Base-by-base conservation (phyloP, 176 grass and related monocot genomes). In the Oryza coarctata region DNA sequence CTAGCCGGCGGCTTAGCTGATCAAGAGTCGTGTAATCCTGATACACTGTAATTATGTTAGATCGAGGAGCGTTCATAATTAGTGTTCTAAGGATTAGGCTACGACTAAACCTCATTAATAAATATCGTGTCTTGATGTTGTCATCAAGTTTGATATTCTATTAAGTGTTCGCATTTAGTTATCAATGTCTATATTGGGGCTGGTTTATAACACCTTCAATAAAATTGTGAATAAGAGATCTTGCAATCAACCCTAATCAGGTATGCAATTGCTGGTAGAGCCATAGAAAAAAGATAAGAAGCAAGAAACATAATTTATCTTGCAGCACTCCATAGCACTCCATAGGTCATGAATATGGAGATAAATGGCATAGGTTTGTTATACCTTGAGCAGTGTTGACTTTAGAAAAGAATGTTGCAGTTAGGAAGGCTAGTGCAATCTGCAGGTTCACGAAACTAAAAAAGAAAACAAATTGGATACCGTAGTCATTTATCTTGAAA, bases 371-470 rank as follows among this genome's bases (percentile, higher is more conserved):
- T 4, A 0, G 12, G 66, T 34, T 43, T 80, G 62, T 50, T 73
- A 82, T 65, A 95, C 95, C 88, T 84, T 91, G 94, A 83, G 92
- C 92, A 70, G 88, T 91, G 70, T 95, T 98, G 67, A 93, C 92
- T 78, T 86, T 78, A 1, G 79, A 89, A 87, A 98, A 98, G 76
- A 94, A 93, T 25, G 88, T 58, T 79, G 95, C 87, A 49, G 79
- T 68, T 58, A 98, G 75, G 70, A 98, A 93, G n/a, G 88, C 89
- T 57, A 95, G 62, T 70, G 84, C 90, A 81, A 98, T 98, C 88
- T 98, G 95, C 80, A 98, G 84, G 65, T 95, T 98, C 82, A 94
- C 86, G 88, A 89, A 93, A 78, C 94, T 77, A 82, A 94, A 91
- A 87, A 93, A 91, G 86, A 98, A 95, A 49, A 98, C 88, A 70